Base-by-base conservation (phyloP, 2,329 filamentous ascomycete species). In the Cadophora luteo-olivacea region DNA sequence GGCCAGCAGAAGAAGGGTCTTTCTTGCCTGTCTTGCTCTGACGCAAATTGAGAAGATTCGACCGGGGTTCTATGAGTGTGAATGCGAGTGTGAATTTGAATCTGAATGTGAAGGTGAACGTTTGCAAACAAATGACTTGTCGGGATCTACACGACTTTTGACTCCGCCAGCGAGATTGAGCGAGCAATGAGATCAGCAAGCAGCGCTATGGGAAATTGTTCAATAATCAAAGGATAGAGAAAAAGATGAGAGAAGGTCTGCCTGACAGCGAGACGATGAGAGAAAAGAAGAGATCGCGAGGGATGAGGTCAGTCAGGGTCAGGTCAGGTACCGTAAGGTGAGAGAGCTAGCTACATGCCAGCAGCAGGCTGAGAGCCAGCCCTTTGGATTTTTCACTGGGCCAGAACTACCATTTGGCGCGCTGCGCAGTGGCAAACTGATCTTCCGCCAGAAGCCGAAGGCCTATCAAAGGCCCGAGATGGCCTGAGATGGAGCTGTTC, bases 91-190 rank as follows among this genome's bases (percentile, higher is more conserved):
- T 38, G 54, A 36, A 58, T 57, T 32, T 11, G 54, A 36, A 24
- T 4, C 14, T 14, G 14, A 14, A 38, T 24, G n/a, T n/a, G n/a
- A n/a, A n/a, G n/a, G 22, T 38, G 9, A 45, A 45, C 22, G 19
- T n/a, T 36, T 38, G 33, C n/a, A 58, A 58, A 36, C 7, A 57
- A 24, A 58, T 38, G 32, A 38, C 4, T 24, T 38, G 54, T 60
- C 55, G 55, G 33, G 55, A 60, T 60, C 55, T 41, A 60, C 55
- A 60, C 55, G 55, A 60, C 55, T 60, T 60, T 38, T 25, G 55
- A 60, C 55, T 60, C 55, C 33, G 55, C 55, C 36, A 41, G 55
- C 4, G 33, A 60, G 33, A 25, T 38, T 19, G n/a, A 38, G 22
- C 33, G 4, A 38, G 33, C 22, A 24, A 41, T 3, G 32, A 6